Evolutionary conservation across 116 monocot genomes (phyloP).

Genomic region (Posidonia oceanica): DNA sequence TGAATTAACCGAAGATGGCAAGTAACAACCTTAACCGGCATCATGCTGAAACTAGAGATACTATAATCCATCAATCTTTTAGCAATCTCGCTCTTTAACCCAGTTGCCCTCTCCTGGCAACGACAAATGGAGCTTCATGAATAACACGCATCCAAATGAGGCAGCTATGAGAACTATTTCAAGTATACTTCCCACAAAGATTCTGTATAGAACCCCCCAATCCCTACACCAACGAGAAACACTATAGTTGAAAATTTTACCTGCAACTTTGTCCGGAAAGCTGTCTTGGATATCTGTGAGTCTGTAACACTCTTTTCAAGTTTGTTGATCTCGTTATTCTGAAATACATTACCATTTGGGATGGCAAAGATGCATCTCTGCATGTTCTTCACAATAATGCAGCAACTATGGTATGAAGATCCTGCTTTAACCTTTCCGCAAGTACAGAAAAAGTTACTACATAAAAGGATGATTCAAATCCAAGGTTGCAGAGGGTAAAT

Average conservation of each 20-base stretch:
- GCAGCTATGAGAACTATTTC: not conserved
- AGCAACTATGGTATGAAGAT: constrained; percentile 73
- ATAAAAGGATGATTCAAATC: not conserved
- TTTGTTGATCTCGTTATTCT: constrained; percentile 22
- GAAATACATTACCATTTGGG: constrained; percentile 59
- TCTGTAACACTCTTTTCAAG: constrained; percentile 27
- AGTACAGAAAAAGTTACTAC: not conserved
- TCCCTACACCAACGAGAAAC: not conserved
- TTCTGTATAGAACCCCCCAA: too few species aligned
- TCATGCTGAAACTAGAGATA: constrained; percentile 73
- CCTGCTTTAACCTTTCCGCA: constrained; percentile 60
- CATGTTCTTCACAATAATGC: constrained; percentile 86
- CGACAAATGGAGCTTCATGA: constrained; percentile 8
- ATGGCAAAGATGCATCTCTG: constrained; percentile 94
- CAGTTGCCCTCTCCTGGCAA: constrained; percentile 69
- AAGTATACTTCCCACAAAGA: not conserved
- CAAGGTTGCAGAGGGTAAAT: too few species aligned
- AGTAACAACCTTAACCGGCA: constrained; percentile 69
- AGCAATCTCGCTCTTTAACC: constrained; percentile 71
- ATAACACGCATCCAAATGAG: not conserved
- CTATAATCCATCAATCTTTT: constrained; percentile 56
- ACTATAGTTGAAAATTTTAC: constrained; percentile 16
- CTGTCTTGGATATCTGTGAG: constrained; percentile 18
- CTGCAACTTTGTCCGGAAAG: constrained; percentile 57
- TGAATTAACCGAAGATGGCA: not conserved